Evolutionary conservation across 257 asterid species (phyloP).

Genomic region (Rhazya stricta): DNA sequence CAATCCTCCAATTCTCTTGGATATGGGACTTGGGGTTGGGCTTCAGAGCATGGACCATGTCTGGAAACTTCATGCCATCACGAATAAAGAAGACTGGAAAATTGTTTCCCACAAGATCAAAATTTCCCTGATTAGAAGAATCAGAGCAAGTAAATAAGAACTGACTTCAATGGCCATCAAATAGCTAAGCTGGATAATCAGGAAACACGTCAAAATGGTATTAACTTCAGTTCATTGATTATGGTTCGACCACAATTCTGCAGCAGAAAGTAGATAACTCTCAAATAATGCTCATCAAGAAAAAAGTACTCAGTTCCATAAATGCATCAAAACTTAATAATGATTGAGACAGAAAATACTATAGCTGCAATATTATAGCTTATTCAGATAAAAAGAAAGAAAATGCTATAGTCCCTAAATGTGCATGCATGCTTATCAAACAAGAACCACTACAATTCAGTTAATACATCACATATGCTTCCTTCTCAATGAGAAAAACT

Average conservation of each 20-base stretch:
- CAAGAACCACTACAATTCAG: not conserved
- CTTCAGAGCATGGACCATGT: slow-evolving; percentile 36
- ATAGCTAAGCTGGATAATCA: not conserved
- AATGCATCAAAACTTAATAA: not conserved
- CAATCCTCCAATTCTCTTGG: slow-evolving; percentile 33
- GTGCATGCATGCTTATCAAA: not conserved
- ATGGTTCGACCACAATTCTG: not conserved
- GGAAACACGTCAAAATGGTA: not conserved
- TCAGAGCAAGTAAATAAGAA: not conserved
- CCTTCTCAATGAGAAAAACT: not conserved
- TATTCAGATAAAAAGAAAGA: not conserved
- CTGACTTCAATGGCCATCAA: not conserved
- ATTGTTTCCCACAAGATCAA: slow-evolving; percentile 39
- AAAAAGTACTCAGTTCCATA: not conserved
- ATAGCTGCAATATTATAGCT: not conserved
- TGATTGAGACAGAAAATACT: not conserved
- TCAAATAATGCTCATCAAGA: not conserved
- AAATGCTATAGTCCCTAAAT: not conserved
- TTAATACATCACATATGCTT: not conserved
- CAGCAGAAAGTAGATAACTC: not conserved
- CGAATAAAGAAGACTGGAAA: slow-evolving; percentile 38
- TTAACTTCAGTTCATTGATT: not conserved
- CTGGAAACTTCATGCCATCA: slow-evolving; percentile 41
- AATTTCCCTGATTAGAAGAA: slow-evolving; percentile 28
- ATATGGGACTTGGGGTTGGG: slow-evolving; percentile 41